These are phyloP conservation scores for Pseudogymnoascus sp. DNA, from an alignment of 2,329 filamentous ascomycete genomes.

Conservation along the genomic window DNA sequence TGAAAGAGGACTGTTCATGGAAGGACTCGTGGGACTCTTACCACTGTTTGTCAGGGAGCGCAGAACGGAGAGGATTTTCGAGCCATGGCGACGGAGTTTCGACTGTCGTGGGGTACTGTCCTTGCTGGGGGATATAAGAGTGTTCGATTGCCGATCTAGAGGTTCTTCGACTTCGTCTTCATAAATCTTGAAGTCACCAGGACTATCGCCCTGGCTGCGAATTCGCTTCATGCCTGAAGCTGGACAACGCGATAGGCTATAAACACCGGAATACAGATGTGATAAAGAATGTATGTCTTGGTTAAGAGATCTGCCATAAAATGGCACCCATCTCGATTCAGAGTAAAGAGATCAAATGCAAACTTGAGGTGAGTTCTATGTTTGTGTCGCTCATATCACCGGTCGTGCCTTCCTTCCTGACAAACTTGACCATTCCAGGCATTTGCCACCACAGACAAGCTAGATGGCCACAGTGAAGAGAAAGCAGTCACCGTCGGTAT, in stretches of 20 bases:
- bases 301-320: not conserved
- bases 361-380: not conserved
- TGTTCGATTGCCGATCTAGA: not conserved
- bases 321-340: not conserved
- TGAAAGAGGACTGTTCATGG: not conserved
- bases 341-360: not conserved
- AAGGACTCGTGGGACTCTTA: constrained; percentile 10
- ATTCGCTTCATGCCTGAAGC: constrained; percentile 19
- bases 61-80: constrained; percentile 35
- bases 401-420: not conserved
- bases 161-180: constrained; percentile 11
- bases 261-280: not conserved
- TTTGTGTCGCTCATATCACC: not conserved
- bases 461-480: not conserved
- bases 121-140: constrained; percentile 14
- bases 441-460: not conserved
- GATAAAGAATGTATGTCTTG: constrained; percentile 3
- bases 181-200: constrained; percentile 9
- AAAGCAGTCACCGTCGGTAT: not conserved
- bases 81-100: constrained; percentile 35
- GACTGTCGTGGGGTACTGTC: constrained; percentile 25
- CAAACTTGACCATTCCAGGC: not conserved
- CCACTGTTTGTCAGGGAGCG: constrained; percentile 36
- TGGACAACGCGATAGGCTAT: not conserved
- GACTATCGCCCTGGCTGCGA: constrained; percentile 13